phyloP scores from a whole-genome alignment of 768 basidiomycete species.

The Xerocomellus dryophilus region DNA sequence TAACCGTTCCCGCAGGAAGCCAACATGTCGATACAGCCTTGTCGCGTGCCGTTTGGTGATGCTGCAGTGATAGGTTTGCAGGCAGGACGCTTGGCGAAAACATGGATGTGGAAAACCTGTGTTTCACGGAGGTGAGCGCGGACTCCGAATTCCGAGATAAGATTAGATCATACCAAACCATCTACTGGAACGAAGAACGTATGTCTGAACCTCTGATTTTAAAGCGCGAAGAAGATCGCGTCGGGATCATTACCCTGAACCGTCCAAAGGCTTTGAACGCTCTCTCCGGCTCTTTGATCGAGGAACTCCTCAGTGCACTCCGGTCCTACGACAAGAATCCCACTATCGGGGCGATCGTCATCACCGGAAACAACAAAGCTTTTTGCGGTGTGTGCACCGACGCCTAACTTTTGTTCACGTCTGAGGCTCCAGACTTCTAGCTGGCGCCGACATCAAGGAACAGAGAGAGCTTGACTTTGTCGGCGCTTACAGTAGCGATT shows the following conservation, averaged over 20 bases:
- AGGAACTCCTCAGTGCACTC: slow-evolving; percentile 76
- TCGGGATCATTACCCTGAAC: slow-evolving; percentile 71
- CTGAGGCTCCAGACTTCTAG: slow-evolving; percentile 25
- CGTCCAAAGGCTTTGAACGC: slow-evolving; percentile 87
- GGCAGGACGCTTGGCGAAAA: slow-evolving; percentile 7
- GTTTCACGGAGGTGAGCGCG: neutral
- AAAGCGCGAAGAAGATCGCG: slow-evolving; percentile 19
- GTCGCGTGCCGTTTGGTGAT: slow-evolving; percentile 48
- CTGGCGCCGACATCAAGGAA: slow-evolving; percentile 97
- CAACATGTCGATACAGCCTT: slow-evolving; percentile 43
- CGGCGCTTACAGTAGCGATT: slow-evolving; percentile 43
- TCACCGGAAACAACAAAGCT: slow-evolving; percentile 85
- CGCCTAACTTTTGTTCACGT: neutral
- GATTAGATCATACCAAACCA: slow-evolving; percentile 5
- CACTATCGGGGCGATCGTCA: slow-evolving; percentile 75
- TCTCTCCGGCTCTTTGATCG: slow-evolving; percentile 70
- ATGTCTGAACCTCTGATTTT: slow-evolving; percentile 27
- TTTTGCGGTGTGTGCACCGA: slow-evolving; percentile 41
- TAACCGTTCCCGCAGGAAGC: slow-evolving; percentile 44
- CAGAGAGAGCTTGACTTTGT: slow-evolving; percentile 82
- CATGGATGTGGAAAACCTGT: slow-evolving; percentile 2
- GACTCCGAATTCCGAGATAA: slow-evolving; percentile 4
- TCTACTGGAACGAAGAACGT: neutral
- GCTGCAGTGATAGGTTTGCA: slow-evolving; percentile 31
- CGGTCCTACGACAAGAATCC: slow-evolving; percentile 65